Base-by-base conservation (phyloP, 371 early-diverging fungal genomes). In the Nematocida sp. region DNA sequence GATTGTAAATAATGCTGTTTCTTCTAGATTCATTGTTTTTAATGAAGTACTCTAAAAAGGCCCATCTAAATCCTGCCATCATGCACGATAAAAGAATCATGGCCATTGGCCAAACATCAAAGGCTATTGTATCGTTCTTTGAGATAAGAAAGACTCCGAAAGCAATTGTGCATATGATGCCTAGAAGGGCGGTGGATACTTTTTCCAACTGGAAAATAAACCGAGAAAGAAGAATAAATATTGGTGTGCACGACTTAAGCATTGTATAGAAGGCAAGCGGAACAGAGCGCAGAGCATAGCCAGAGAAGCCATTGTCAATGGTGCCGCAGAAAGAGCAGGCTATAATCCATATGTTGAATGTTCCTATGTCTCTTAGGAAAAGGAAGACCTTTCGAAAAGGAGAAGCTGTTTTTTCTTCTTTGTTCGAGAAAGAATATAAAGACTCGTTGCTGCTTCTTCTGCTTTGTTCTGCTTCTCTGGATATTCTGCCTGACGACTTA, bases 261-360 rank as follows among this genome's bases (percentile, higher is more conserved):
- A 84, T 82, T 40, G 82, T 82, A 57, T 80, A 84, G 61, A 81
- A 81, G 47, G 84, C 83, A 1, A 82, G 69, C 23, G 82, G 66
- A 39, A 80, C 69, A 1, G 36, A 56, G 32, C 81, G 33, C 39
- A 84, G 59, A 18, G 82, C 60, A 68, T 77, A 78, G 13, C 80
- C 77, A n/a, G 78, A 75, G 47, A 84, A 32, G 13, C 79, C 80
- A 18, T 66, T 82, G 60, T 84, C 84, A 23, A 82, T 53, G 5
- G 82, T 59, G 1, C 79, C 80, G 28, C 66, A 68, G 18, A 84
- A 11, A n/a, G 80, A 75, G 78, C 81, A 81, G 13, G 77, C 66
- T n/a, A 71, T 39, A 20, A 71, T 61, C 75, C 75, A 71, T 1
- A 54, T 18, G 42, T 71, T 54, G 35, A 71, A 71, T n/a, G 59